A percentile compares a stretch with the other conserved stretches of the same genome.
phyloP scores from a whole-genome alignment of 2,329 filamentous ascomycete species.

The Chaetomium globosum region DNA sequence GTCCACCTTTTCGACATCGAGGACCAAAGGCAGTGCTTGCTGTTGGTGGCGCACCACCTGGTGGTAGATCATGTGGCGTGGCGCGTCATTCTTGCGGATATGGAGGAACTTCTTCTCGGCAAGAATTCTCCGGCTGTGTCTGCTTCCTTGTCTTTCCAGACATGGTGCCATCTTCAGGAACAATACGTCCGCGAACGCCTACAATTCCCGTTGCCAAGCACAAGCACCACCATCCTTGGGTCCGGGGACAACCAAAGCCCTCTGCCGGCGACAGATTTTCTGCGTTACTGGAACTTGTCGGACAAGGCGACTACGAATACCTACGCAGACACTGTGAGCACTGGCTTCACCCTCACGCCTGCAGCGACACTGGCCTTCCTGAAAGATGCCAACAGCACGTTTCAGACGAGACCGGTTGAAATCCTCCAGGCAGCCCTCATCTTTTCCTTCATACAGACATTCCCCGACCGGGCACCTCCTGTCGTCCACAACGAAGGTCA shows the following conservation, averaged over 20 bases:
- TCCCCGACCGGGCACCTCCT: neutral
- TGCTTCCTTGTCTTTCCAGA: conserved; percentile 4
- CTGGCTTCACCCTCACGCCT: neutral
- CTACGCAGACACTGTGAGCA: neutral
- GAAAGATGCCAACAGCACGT: neutral
- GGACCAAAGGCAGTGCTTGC: conserved; percentile 6
- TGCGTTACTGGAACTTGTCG: conserved; percentile 5
- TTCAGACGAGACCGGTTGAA: neutral
- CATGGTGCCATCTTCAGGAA: conserved; percentile 1
- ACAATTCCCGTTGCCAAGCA: neutral
- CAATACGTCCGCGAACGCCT: conserved; percentile 4
- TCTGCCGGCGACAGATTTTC: conserved; percentile 4
- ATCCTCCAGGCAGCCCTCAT: neutral
- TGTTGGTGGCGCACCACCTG: conserved; percentile 7
- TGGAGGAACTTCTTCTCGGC: conserved; percentile 8
- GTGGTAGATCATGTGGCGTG: conserved; percentile 3
- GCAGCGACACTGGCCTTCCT: neutral
- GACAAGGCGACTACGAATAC: neutral
- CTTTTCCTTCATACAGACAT: neutral
- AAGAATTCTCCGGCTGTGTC: conserved; percentile 1
- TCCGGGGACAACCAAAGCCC: neutral
- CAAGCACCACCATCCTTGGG: conserved; percentile 1
- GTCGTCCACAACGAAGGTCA: conserved; percentile 2
- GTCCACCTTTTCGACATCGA: conserved; percentile 3
- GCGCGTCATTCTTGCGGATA: conserved; percentile 1